phyloP scores from a whole-genome alignment of 1,284 basidiomycete species.

The Ustilago hordei region DNA sequence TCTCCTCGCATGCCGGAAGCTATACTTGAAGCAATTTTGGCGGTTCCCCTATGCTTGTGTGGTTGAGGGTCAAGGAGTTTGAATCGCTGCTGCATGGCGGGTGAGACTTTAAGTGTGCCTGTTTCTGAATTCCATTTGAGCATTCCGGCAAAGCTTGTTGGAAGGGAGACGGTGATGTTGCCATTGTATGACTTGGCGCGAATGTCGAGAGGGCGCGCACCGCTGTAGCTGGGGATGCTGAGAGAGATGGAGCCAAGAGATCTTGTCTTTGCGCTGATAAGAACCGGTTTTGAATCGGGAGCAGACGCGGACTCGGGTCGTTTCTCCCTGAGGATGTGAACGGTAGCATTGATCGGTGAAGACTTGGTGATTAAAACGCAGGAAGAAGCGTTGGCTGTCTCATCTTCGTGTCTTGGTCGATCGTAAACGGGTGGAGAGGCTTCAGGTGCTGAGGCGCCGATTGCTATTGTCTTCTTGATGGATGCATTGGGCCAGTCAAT shows the following conservation, averaged over 20 bases:
- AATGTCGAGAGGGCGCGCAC: conserved; percentile 53
- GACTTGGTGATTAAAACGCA: conserved; percentile 49
- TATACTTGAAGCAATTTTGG: conserved; percentile 46
- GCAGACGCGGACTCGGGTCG: not conserved
- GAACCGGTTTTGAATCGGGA: conserved; percentile 31
- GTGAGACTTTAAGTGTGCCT: conserved; percentile 55
- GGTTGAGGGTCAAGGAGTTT: conserved; percentile 40
- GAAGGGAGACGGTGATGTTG: conserved; percentile 52
- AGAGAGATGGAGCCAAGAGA: conserved; percentile 35
- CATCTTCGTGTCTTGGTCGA: conserved; percentile 31
- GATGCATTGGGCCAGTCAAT: conserved; percentile 58
- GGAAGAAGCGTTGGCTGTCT: conserved; percentile 28
- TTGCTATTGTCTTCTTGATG: conserved; percentile 59
- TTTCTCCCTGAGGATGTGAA: conserved; percentile 42
- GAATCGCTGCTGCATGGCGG: conserved; percentile 36
- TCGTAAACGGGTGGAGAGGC: conserved; percentile 55
- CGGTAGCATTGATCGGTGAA: conserved; percentile 51
- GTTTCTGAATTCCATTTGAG: conserved; percentile 57
- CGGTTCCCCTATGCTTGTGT: conserved; percentile 55
- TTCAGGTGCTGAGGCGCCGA: conserved; percentile 51
- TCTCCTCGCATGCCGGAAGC: conserved; percentile 51
- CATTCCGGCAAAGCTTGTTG: conserved; percentile 55
- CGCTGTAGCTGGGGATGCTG: conserved; percentile 46
- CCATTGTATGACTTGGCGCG: conserved; percentile 46
- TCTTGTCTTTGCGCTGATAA: conserved; percentile 40